A percentile compares a stretch with the other conserved stretches of the same genome.
These are phyloP conservation scores for Penicillium thymicola DNA, from an alignment of 2,329 filamentous ascomycete genomes.

Conservation along the genomic window DNA sequence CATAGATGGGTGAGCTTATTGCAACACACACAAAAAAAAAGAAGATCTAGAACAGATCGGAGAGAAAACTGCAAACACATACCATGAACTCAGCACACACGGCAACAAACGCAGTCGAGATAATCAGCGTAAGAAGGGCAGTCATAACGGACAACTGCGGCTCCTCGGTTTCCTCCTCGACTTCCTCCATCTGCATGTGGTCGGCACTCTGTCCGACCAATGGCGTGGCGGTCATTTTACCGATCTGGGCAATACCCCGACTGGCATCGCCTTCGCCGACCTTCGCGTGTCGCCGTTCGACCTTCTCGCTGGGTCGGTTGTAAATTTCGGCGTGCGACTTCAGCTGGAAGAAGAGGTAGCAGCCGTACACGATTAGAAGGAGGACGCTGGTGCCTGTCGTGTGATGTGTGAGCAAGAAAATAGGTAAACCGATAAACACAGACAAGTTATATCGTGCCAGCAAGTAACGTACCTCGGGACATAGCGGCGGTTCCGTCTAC, in stretches of 20 bases:
- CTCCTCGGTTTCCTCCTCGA: slow-evolving; percentile 69
- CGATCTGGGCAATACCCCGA: slow-evolving; percentile 52
- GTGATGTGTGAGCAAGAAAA: neutral
- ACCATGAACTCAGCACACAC: slow-evolving; percentile 68
- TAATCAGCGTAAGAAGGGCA: slow-evolving; percentile 66
- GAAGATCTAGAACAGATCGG: neutral
- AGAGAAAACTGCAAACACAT: neutral
- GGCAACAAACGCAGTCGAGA: slow-evolving; percentile 75
- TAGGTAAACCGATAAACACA: neutral
- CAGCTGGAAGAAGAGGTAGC: slow-evolving; percentile 87
- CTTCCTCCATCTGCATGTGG: slow-evolving; percentile 50
- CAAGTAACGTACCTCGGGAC: slow-evolving; percentile 26
- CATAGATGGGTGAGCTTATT: neutral
- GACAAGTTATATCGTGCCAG: neutral
- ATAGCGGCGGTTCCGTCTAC: slow-evolving; percentile 23
- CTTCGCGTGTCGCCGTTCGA: slow-evolving; percentile 54
- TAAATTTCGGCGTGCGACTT: slow-evolving; percentile 80
- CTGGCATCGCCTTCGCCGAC: slow-evolving; percentile 50
- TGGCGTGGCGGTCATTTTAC: slow-evolving; percentile 48
- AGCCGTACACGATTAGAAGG: slow-evolving; percentile 75
- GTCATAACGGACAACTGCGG: slow-evolving; percentile 71
- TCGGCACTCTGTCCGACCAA: slow-evolving; percentile 51
- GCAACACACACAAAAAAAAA: neutral
- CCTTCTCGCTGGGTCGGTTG: slow-evolving; percentile 74
- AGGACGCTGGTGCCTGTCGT: slow-evolving; percentile 61